A percentile compares a stretch with the other conserved stretches of the same genome.
phyloP scores from a whole-genome alignment of 768 basidiomycete species.

The Candolleomyces aberdarensis region DNA sequence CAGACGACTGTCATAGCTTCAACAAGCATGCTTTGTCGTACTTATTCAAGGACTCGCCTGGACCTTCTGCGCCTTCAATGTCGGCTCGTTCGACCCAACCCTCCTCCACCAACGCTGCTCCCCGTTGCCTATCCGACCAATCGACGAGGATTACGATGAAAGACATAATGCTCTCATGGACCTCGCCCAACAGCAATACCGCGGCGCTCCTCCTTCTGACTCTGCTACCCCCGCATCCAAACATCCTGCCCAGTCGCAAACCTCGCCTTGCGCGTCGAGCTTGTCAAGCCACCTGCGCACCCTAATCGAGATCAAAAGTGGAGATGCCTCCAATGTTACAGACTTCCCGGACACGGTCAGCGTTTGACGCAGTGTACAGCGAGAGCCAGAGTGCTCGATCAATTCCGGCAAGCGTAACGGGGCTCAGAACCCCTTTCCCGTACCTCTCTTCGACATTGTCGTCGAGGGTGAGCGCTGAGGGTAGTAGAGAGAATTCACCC shows the following conservation, averaged over 20 bases:
- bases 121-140: conserved; percentile 61
- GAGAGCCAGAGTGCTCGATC: neutral
- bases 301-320: too few species aligned
- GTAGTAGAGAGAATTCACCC: too few species aligned
- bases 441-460: too few species aligned
- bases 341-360: neutral
- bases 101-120: conserved; percentile 61
- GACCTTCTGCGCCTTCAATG: conserved; percentile 64
- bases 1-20: conserved; percentile 15
- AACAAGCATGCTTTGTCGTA: conserved; percentile 30
- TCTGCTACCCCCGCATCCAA: conserved; percentile 27
- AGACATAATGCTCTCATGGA: conserved; percentile 83
- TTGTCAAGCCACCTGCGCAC: too few species aligned
- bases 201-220: conserved; percentile 17
- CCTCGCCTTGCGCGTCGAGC: too few species aligned
- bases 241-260: conserved; percentile 52
- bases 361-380: conserved; percentile 22
- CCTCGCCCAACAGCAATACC: conserved; percentile 42
- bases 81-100: conserved; percentile 69
- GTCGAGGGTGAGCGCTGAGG: too few species aligned
- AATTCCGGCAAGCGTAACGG: too few species aligned
- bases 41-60: conserved; percentile 42
- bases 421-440: too few species aligned
- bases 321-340: neutral
- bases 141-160: conserved; percentile 91